These are phyloP conservation scores for Capsicum baccatum DNA, from an alignment of 257 asterid genomes.

Conservation along the genomic window DNA sequence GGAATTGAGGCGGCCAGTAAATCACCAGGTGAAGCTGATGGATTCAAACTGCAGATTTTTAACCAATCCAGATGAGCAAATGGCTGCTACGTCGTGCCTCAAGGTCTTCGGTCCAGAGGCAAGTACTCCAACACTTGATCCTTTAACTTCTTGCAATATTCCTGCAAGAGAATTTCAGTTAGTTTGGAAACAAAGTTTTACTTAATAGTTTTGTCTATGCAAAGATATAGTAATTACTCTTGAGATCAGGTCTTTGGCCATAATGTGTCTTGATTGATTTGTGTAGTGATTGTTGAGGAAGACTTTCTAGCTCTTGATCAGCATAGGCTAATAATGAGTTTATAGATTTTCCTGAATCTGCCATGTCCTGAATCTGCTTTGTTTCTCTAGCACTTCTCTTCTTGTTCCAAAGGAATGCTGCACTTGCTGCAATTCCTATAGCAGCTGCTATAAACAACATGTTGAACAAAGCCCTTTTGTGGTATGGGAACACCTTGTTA, in stretches of 20 bases:
- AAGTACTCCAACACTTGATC: slow-evolving; percentile 68
- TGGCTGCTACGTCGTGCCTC: slow-evolving; percentile 85
- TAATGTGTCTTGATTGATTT: slow-evolving; percentile 66
- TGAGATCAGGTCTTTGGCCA: slow-evolving; percentile 80
- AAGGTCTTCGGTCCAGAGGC: slow-evolving; percentile 85
- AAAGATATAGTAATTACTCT: slow-evolving; percentile 52
- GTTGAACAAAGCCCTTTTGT: slow-evolving; percentile 65
- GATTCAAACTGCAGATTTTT: slow-evolving; percentile 76
- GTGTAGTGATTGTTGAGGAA: slow-evolving; percentile 61
- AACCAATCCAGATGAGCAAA: slow-evolving; percentile 69
- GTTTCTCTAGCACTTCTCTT: slow-evolving; percentile 60
- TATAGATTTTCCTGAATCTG: slow-evolving; percentile 45
- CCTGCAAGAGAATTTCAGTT: slow-evolving; percentile 42
- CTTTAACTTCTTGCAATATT: slow-evolving; percentile 64
- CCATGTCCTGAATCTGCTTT: slow-evolving; percentile 56
- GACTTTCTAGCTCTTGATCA: slow-evolving; percentile 76
- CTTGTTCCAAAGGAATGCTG: slow-evolving; percentile 89
- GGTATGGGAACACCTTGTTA: slow-evolving; percentile 55
- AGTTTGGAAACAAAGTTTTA: not conserved
- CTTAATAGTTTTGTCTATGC: not conserved
- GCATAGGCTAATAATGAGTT: slow-evolving; percentile 33
- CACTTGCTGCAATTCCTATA: slow-evolving; percentile 55
- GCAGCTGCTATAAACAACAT: slow-evolving; percentile 67
- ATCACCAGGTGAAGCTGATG: slow-evolving; percentile 95
- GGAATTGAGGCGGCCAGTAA: not conserved